Conservation (phyloP, 73 alveolate species). For the Diophrys appendiculata region DNA sequence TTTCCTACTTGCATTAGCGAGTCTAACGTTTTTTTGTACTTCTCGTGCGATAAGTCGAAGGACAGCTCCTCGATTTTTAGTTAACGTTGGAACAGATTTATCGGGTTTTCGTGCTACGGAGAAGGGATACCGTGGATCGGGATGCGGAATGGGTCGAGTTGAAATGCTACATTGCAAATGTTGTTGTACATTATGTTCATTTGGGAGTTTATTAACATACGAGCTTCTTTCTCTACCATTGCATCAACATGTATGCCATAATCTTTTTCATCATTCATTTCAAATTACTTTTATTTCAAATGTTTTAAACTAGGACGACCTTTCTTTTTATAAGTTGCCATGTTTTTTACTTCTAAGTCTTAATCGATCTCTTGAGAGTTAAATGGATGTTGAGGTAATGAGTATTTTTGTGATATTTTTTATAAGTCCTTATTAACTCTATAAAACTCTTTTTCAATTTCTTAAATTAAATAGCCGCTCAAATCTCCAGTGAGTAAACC, state of each 20-base stretch:
- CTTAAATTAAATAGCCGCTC: slow-evolving; percentile 53
- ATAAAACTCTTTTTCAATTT: slow-evolving; percentile 19
- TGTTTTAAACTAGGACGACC: not conserved
- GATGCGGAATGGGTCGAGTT: slow-evolving; percentile 56
- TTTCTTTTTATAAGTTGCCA: not conserved
- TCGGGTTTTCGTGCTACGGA: slow-evolving; percentile 72
- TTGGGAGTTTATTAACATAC: slow-evolving; percentile 12
- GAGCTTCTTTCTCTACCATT: not conserved
- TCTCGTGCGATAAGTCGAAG: slow-evolving; percentile 62
- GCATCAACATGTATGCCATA: not conserved
- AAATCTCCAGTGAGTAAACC: slow-evolving; percentile 88
- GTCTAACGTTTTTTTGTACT: slow-evolving; percentile 60
- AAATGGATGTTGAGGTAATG: not conserved
- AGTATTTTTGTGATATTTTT: not conserved
- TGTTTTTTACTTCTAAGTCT: not conserved
- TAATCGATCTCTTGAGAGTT: not conserved
- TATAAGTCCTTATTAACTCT: slow-evolving; percentile 18
- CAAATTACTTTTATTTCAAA: too few species aligned
- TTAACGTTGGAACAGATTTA: slow-evolving; percentile 72
- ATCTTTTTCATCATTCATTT: not conserved
- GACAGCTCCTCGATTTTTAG: slow-evolving; percentile 71
- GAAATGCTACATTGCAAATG: slow-evolving; percentile 38
- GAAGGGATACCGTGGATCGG: slow-evolving; percentile 76
- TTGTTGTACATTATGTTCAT: slow-evolving; percentile 37
- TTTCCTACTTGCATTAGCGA: slow-evolving; percentile 58